Evolutionary conservation across 306 rosid genomes (phyloP), one percentile per base, ranked within the genome.

Genomic region (Abrus precatorius): DNA sequence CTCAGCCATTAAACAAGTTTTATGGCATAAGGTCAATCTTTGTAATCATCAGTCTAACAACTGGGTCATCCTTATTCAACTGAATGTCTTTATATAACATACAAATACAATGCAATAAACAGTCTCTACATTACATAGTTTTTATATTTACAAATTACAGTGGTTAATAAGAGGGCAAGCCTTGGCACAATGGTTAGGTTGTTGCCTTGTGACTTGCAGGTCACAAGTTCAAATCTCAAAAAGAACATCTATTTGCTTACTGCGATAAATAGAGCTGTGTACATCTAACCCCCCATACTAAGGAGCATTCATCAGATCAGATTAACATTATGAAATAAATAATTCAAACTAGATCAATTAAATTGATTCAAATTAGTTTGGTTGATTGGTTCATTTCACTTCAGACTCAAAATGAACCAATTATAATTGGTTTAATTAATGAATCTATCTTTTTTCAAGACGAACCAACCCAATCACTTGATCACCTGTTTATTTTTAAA

Each of bases 41-140:
- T 8, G 69, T 55, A 41, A 43, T 62, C 33, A 56, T 62, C 47
- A 30, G 75, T 53, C 64, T 47, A 53, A 65, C 56, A 52, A 48
- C 52, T 13, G 10, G 62, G 60, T 40, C 52, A 29, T 76, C 66
- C 29, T 44, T 53, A 36, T 77, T 69, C 55, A 52, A 54, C 36
- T 52, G 67, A 30, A 44, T 50, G 7, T 9, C 71, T 69, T 48
- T 4, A 7, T 36, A 40, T 10, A 14, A 65, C 9, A 52, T 62
- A 61, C 28, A 70, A 44, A 76, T 32, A 28, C 54, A 61, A 7
- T 4, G 69, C 12, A 47, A 45, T 30, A 20, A 54, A 71, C 28
- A 54, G 54, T 55, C 64, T 49, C 61, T 33, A 63, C 13, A 14
- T 52, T 20, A 27, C 38, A 70, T 41, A 61, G 12, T 61, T 70